Evolutionary conservation across 441 rosid species (phyloP).

Genomic region (Viola pubescens): DNA sequence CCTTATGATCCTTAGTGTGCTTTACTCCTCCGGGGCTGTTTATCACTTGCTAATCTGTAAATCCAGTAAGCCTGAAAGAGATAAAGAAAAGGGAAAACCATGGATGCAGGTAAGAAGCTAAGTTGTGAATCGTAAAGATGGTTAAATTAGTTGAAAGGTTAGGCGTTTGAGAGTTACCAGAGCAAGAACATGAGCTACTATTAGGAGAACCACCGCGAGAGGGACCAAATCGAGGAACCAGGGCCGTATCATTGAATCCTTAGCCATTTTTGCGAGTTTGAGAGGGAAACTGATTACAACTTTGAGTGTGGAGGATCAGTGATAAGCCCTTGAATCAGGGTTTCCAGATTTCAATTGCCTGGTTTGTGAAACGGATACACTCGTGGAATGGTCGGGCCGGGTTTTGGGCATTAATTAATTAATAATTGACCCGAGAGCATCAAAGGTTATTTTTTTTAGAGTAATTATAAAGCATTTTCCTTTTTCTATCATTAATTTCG

Average conservation of each 20-base stretch:
- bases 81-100: conserved; percentile 5
- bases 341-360: neutral
- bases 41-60: conserved; percentile 73
- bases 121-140: neutral
- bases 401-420: too few relatives aligned
- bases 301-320: neutral
- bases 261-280: conserved; percentile 35
- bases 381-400: too few relatives aligned
- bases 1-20: conserved; percentile 36
- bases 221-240: conserved; percentile 72
- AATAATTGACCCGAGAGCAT: too few relatives aligned
- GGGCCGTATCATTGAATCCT: conserved; percentile 36
- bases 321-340: conserved; percentile 15
- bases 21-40: conserved; percentile 70
- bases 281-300: neutral
- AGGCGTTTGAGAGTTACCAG: conserved; percentile 33
- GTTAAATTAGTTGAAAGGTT: neutral
- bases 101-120: conserved; percentile 2
- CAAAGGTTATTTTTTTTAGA: too few relatives aligned
- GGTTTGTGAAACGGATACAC: too few relatives aligned
- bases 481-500: too few relatives aligned
- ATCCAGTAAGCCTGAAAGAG: conserved; percentile 70
- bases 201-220: conserved; percentile 46
- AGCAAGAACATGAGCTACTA: conserved; percentile 79
- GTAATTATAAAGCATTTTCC: too few relatives aligned